Base-by-base conservation (phyloP, 768 basidiomycete genomes). In the Phylloporus sp. region DNA sequence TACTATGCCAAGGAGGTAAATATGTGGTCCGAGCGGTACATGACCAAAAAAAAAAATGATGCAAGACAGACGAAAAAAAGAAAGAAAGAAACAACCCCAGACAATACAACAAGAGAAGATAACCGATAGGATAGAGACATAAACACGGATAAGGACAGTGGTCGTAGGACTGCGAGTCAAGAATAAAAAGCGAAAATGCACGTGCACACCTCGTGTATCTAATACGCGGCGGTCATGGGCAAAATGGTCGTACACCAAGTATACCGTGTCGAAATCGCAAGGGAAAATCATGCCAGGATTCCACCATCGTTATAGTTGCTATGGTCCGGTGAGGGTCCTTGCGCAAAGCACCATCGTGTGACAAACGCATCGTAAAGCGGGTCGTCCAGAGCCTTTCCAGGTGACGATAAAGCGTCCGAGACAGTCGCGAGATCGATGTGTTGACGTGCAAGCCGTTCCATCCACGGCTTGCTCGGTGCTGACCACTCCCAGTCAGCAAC, bases 301-400 rank as follows among this genome's bases (percentile, higher is more conserved):
- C 46, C 60, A 5, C 47, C 50, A 5, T 49, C 52, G 10, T 46
- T 45, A 46, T 60, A 63, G 2, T n/a, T 16, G 23, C 45, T 22
- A 36, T 54, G 52, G 8, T 41, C 53, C 49, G 49, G 72, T 47
- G 59, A 72, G 62, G 65, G 65, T 47, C 41, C 74, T 57, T 78
- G 75, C 8, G 82, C 82, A 65, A 86, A 86, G 64, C 85, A 86
- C 85, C 85, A 86, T 62, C 83, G 79, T 49, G 71, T 59, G 45
- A 86, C 78, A 53, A 86, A 80, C 22, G 82, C 81, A 48, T 84
- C 76, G 59, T 85, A 85, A 15, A 69, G 67, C 26, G 70, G 62
- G 38, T 72, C 58, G 36, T 53, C 43, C 12, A 51, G 6, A 10
- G 24, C 36, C 10, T 40, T 47, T 28, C 26, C 45, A 5, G 36